Base-by-base conservation (phyloP, 2,329 filamentous ascomycete species). In the Cladorrhinum sp. region DNA sequence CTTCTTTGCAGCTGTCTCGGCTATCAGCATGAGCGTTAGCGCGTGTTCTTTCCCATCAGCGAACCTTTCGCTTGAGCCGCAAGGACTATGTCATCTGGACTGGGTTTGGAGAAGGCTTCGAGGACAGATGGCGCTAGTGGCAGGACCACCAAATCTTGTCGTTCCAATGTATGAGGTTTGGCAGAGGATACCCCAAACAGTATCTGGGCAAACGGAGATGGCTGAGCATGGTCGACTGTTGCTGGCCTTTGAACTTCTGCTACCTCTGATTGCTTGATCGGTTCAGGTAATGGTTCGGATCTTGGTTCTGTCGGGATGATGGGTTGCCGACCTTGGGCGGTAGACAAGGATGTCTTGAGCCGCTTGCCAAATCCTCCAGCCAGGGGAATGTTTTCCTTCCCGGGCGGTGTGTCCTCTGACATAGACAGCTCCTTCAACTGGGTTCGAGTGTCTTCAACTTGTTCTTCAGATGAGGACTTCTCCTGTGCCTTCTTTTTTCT, bases 51-150 rank as follows among this genome's bases (percentile, higher is more conserved):
- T 70, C 76, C 74, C 75, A 79, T 79, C 72, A 78, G 82, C 86
- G 87, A 90, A 92, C 89, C 89, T 91, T 92, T 90, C 77, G 88
- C 88, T 81, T 96, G 93, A 68, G 93, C 93, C 74, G 88, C 86
- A 64, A 92, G 82, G 69, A 97, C 90, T 71, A 95, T 78, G 74
- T 97, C 93, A 78, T 98, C 93, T 67, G 93, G 93, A 76, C 93
- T 97, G 58, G 93, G 93, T 73, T 86, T 85, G 80, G 88, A 81
- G 77, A 97, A 97, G 61, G 87, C 85, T 71, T 85, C 79, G 70
- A 80, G 71, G 75, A 79, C 71, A 72, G 80, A 80, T 59, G 77
- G 75, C 27, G 80, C 48, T 76, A 66, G 60, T 75, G 77, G 13
- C 70, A 56, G 27, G 18, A 38, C 49, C 20, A 56, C 38, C 53